Base-by-base conservation (phyloP, 331 rosid genomes). In the Malus hybrid region DNA sequence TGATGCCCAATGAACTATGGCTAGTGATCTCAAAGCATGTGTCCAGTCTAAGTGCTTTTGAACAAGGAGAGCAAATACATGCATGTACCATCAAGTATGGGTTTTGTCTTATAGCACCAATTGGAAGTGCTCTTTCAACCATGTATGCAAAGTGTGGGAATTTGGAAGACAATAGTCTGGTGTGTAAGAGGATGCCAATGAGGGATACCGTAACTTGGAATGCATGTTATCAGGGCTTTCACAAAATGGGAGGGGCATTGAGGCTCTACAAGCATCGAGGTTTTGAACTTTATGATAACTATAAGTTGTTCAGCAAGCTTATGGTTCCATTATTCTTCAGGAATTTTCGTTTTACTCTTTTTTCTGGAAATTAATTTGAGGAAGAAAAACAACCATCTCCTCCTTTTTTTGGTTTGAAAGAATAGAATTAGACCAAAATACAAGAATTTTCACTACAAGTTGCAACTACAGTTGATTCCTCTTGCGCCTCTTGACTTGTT, bases 71-170 rank as follows among this genome's bases (percentile, higher is more conserved):
- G 83, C 97, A 93, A 81, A 82, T 93, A 79, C 96, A 93, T 75
- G 91, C 82, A 20, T 70, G 73, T 66, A 82, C 92, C 33, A 75
- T 89, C 62, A 91, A 93, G 78, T 84, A 85, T 68, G 94, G 94
- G 78, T 87, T 93, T 70, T 76, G 81, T 74, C 84, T 89, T 65
- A 93, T 84, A 79, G 78, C 89, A 80, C 96, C 93, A 12, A 66
- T 93, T 63, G 98, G 98, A 56, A 93, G 96, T 81, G 91, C 98
- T 33, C 96, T 93, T 80, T 89, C 90, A 24, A 91, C 96, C 50
- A 91, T 93, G 97, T 93, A 93, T 70, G 94, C 96, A 56, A 93
- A 93, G 79, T 91, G 94, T 76, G 98, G 97, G 77, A 87, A 82
- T 75, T 76, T 89, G 82, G 91, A 75, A 79, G 97, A 88, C 1